These are phyloP conservation scores for Hemileccinum rubropunctum DNA, from an alignment of 768 basidiomycete species.

Conservation along the genomic window DNA sequence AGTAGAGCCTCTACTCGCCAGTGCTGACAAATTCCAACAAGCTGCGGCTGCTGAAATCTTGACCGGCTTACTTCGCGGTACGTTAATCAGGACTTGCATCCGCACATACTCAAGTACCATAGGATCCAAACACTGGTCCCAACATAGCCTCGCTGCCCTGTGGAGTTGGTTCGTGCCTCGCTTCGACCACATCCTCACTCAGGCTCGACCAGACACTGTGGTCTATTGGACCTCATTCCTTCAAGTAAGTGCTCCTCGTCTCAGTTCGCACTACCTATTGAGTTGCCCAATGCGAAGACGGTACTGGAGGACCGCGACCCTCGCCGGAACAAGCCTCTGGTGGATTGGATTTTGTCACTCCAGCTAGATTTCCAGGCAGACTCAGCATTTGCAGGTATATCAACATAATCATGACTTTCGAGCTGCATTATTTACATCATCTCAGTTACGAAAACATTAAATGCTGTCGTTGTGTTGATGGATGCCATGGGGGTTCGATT, in stretches of 20 bases:
- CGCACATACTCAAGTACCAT: conserved; percentile 6
- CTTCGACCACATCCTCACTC: conserved; percentile 60
- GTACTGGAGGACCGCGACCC: conserved; percentile 73
- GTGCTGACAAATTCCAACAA: conserved; percentile 81
- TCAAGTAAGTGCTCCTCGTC: conserved; percentile 22
- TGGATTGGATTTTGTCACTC: conserved; percentile 74
- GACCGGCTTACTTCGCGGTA: conserved; percentile 73
- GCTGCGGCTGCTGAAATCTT: conserved; percentile 76
- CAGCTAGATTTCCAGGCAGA: conserved; percentile 81
- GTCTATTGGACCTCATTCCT: conserved; percentile 71
- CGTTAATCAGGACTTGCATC: conserved; percentile 8
- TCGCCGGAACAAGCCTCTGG: conserved; percentile 65
- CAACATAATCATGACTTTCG: not conserved
- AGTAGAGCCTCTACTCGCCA: conserved; percentile 61
- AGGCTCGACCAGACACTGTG: conserved; percentile 85
- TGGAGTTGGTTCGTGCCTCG: conserved; percentile 72
- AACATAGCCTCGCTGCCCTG: conserved; percentile 45
- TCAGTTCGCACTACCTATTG: not conserved
- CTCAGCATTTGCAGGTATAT: conserved; percentile 83
- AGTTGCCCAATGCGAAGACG: conserved; percentile 33
- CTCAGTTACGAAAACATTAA: conserved; percentile 74
- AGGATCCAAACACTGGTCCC: conserved; percentile 87
- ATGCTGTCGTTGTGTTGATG: conserved; percentile 62
- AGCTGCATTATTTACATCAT: conserved; percentile 7
- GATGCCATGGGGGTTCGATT: conserved; percentile 67